Evolutionary conservation across 2,329 filamentous ascomycete genomes (phyloP).

Genomic region (Fusarium xylarioides): DNA sequence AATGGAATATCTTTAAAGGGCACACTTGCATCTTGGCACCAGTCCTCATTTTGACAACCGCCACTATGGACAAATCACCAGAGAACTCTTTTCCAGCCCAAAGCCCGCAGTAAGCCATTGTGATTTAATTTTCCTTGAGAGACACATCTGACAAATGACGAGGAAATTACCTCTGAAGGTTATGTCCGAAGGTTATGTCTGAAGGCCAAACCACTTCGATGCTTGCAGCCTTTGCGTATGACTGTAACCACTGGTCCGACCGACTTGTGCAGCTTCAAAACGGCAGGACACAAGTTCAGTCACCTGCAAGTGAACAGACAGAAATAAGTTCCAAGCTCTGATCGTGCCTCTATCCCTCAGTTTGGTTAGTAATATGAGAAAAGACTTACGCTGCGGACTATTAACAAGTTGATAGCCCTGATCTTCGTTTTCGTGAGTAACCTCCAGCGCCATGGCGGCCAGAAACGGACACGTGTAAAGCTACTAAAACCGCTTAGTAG

Average conservation of each 20-base stretch:
- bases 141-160: accelerated
- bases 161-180: no score
- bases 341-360: background rate
- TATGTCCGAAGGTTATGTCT: accelerated
- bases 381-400: background rate
- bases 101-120: no score
- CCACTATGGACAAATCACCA: background rate
- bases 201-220: accelerated
- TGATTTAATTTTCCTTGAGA: accelerated
- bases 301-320: no score
- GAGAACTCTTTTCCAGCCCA: background rate
- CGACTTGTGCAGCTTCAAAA: background rate
- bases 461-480: background rate
- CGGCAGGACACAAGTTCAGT: background rate
- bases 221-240: background rate
- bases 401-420: background rate
- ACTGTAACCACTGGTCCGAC: background rate
- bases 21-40: accelerated
- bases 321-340: accelerated
- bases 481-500: no score
- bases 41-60: accelerated
- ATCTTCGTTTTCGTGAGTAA: accelerated
- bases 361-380: background rate
- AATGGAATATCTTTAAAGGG: accelerated
- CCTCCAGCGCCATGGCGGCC: accelerated